Conservation (phyloP, 306 rosid genomes). For the Rosa persica region DNA sequence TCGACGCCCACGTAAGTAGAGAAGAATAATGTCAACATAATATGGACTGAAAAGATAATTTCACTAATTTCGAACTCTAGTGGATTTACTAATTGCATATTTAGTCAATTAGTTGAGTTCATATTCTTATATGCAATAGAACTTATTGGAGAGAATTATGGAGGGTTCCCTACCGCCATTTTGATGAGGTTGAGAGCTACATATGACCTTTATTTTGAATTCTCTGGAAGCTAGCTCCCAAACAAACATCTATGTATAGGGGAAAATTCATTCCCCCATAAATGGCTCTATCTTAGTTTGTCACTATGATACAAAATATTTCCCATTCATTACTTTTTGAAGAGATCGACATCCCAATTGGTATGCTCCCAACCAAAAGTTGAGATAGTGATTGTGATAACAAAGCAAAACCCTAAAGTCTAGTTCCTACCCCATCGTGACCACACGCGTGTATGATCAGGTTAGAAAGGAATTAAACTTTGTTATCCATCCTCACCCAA, state of each 20-base stretch:
- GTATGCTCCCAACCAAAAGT: conserved; percentile 37
- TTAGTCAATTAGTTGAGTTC: neutral
- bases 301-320: conserved; percentile 3
- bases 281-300: neutral
- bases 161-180: neutral
- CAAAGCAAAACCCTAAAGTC: conserved; percentile 19
- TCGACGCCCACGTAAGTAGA: neutral
- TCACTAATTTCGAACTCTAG: neutral
- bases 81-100: neutral
- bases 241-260: neutral
- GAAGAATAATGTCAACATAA: neutral
- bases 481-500: conserved; percentile 21
- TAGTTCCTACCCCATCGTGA: conserved; percentile 15
- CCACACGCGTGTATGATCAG: conserved; percentile 34
- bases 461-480: conserved; percentile 28
- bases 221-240: neutral
- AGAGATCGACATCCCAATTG: conserved; percentile 36
- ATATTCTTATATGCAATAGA: neutral
- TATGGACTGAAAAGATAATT: neutral
- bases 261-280: conserved; percentile 10
- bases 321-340: conserved; percentile 35
- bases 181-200: conserved; percentile 6
- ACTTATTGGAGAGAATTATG: neutral
- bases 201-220: neutral
- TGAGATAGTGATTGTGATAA: conserved; percentile 46